These are phyloP conservation scores for Silene noctiflora DNA, from an alignment of 179 eudicot species.

Conservation along the genomic window DNA sequence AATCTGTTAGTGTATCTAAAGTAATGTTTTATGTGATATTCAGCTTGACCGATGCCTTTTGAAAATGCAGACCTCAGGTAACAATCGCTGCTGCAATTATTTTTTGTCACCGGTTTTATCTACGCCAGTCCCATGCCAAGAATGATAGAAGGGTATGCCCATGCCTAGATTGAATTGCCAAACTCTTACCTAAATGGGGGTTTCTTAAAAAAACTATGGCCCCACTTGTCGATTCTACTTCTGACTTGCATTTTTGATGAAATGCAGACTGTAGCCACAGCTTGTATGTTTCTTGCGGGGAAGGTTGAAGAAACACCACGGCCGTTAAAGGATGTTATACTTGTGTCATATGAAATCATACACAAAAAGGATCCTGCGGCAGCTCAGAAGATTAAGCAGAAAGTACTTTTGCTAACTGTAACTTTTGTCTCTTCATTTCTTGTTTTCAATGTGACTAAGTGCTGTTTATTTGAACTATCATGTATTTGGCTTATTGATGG, in stretches of 20 bases:
- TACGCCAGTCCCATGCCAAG: conserved; percentile 90
- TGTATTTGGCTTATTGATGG: no score
- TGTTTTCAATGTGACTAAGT: neutral
- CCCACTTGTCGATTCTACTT: neutral
- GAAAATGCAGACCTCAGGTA: conserved; percentile 82
- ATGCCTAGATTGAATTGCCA: neutral
- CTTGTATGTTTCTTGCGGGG: conserved; percentile 97
- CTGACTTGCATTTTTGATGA: conserved; percentile 26
- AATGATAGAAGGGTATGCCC: conserved; percentile 90
- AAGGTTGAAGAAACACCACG: conserved; percentile 99
- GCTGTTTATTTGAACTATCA: neutral
- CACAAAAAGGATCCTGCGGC: conserved; percentile 89
- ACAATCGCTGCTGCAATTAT: conserved; percentile 93
- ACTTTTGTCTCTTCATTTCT: neutral
- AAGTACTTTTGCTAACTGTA: conserved; percentile 40
- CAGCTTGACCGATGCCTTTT: conserved; percentile 3
- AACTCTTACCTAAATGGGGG: neutral
- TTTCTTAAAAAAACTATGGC: neutral
- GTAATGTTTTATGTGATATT: no score
- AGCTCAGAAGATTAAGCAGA: conserved; percentile 76
- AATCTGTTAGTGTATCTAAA: neutral
- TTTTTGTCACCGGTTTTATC: conserved; percentile 90
- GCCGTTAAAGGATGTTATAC: conserved; percentile 82
- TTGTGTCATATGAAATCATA: conserved; percentile 85
- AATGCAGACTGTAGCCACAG: conserved; percentile 83